phyloP scores from a whole-genome alignment of 139 green algal species.

The Picochlorum sp. region DNA sequence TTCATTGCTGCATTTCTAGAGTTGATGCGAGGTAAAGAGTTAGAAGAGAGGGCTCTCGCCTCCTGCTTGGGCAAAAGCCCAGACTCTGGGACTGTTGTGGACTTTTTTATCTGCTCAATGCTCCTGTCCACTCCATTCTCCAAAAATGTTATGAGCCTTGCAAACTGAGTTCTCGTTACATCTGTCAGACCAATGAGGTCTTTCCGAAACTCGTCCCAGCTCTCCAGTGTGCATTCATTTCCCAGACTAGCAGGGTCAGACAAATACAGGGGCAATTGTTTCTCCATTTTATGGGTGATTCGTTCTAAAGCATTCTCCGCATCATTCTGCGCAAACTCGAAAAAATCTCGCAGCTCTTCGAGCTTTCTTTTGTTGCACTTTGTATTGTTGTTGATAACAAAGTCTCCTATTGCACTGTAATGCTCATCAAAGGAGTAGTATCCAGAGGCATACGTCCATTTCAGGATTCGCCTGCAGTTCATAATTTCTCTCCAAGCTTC shows the following conservation, averaged over 20 bases:
- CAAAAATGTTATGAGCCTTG: conserved; percentile 61
- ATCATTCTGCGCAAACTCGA: conserved; percentile 83
- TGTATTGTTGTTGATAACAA: neutral
- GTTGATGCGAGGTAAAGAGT: no score
- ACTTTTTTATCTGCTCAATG: neutral
- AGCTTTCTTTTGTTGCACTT: neutral
- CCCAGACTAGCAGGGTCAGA: neutral
- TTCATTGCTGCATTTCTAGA: no score
- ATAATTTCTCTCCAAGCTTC: conserved; percentile 79
- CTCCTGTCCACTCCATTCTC: conserved; percentile 10
- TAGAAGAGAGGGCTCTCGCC: no score
- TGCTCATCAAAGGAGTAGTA: conserved; percentile 77
- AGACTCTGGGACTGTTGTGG: neutral
- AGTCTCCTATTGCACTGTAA: conserved; percentile 3
- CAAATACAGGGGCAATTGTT: conserved; percentile 39
- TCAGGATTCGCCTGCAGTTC: conserved; percentile 90
- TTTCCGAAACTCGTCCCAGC: conserved; percentile 53
- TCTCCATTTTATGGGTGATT: conserved; percentile 70
- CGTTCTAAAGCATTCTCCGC: conserved; percentile 69
- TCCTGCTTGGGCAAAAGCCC: no score
- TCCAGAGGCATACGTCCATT: conserved; percentile 95
- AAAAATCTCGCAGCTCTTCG: conserved; percentile 57
- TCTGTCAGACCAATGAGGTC: conserved; percentile 80
- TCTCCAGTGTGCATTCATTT: neutral
- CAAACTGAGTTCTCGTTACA: conserved; percentile 73